Evolutionary conservation across 257 asterid genomes (phyloP).

Genomic region (Leptodermis oblonga): DNA sequence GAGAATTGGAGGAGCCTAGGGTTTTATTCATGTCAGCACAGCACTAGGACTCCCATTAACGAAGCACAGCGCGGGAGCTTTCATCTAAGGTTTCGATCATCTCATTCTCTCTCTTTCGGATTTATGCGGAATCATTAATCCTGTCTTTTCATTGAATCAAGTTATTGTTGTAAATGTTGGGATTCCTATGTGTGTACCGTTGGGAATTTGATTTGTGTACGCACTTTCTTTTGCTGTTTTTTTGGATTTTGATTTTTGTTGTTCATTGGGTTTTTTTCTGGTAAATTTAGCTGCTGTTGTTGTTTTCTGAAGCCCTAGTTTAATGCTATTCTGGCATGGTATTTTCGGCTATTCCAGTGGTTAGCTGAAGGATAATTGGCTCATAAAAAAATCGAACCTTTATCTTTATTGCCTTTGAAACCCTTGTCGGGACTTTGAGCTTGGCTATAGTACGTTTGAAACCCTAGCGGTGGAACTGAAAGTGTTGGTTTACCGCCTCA

Average conservation of each 20-base stretch:
- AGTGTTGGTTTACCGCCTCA: neutral
- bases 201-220: neutral
- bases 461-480: neutral
- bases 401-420: neutral
- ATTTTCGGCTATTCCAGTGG: neutral
- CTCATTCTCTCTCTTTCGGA: constrained; percentile 1
- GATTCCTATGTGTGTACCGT: neutral
- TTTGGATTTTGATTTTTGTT: neutral
- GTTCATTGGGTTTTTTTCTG: neutral
- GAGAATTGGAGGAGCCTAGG: constrained; percentile 15
- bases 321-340: neutral
- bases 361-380: neutral
- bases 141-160: too few relatives aligned
- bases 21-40: constrained; percentile 6
- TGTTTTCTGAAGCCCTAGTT: neutral
- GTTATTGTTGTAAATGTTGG: neutral
- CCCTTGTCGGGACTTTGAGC: neutral
- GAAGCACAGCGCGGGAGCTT: neutral
- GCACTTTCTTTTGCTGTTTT: neutral
- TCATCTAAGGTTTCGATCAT: constrained; percentile 10
- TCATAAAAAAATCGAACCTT: too few relatives aligned
- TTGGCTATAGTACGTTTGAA: neutral
- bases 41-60: neutral
- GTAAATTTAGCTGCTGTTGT: neutral
- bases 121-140: too few relatives aligned